These are phyloP conservation scores for Thalassiosira mediterranea DNA, from an alignment of 352 stramenopile genomes.

Conservation along the genomic window DNA sequence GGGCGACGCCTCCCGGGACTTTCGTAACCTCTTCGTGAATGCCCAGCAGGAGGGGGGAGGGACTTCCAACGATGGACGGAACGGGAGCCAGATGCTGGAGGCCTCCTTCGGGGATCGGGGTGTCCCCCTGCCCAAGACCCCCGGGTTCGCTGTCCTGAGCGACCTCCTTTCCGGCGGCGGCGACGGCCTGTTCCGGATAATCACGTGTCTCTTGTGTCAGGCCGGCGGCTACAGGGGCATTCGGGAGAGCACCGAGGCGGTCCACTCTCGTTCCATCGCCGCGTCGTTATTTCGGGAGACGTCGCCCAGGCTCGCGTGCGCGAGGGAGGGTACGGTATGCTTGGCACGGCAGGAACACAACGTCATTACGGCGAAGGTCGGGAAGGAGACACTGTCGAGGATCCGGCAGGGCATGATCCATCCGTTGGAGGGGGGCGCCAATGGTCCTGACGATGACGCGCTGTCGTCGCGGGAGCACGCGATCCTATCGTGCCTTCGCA, in stretches of 20 bases:
- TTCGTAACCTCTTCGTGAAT: slow-evolving; percentile 35
- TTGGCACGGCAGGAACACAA: slow-evolving; percentile 29
- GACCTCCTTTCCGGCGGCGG: slow-evolving; percentile 62
- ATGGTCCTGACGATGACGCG: slow-evolving; percentile 46
- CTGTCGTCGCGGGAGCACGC: slow-evolving; percentile 64
- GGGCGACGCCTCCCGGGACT: slow-evolving; percentile 36
- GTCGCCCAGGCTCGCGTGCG: slow-evolving; percentile 29
- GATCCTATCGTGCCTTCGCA: slow-evolving; percentile 53
- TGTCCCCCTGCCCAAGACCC: slow-evolving; percentile 62
- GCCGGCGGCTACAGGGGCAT: slow-evolving; percentile 22
- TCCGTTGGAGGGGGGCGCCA: slow-evolving; percentile 28
- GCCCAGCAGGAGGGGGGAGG: slow-evolving; percentile 14
- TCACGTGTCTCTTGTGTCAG: slow-evolving; percentile 44
- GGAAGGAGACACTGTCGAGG: slow-evolving; percentile 21
- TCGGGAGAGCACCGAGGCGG: slow-evolving; percentile 24
- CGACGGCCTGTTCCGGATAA: slow-evolving; percentile 40
- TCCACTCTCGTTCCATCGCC: slow-evolving; percentile 41
- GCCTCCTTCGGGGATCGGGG: slow-evolving; percentile 39
- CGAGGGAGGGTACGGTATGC: slow-evolving; percentile 9
- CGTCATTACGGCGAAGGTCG: slow-evolving; percentile 24
- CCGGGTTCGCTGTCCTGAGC: slow-evolving; percentile 66
- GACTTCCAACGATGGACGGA: not conserved
- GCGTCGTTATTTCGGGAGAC: slow-evolving; percentile 52
- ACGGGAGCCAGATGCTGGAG: slow-evolving; percentile 38
- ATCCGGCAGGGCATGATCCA: slow-evolving; percentile 48